These are phyloP conservation scores for Cryphonectria japonica DNA, from an alignment of 2,329 filamentous ascomycete species.

Conservation along the genomic window DNA sequence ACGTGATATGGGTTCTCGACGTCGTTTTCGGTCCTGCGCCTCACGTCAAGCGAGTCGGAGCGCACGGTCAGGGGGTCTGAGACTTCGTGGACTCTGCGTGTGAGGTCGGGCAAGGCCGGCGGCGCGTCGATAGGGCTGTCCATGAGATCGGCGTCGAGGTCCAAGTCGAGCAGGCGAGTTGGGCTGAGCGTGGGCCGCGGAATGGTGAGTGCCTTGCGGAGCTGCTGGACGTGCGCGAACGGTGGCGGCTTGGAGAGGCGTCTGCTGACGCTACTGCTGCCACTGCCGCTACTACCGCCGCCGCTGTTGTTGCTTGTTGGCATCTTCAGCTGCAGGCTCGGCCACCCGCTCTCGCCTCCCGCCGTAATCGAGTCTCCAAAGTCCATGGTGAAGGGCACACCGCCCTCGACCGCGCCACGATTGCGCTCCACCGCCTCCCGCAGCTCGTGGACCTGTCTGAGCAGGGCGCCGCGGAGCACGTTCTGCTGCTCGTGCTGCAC, in stretches of 20 bases:
- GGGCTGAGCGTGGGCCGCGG: constrained; percentile 28
- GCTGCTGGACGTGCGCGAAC: constrained; percentile 29
- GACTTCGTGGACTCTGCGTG: constrained; percentile 22
- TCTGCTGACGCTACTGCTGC: not conserved
- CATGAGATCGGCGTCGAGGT: constrained; percentile 33
- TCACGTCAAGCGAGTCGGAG: constrained; percentile 17
- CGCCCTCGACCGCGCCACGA: constrained; percentile 33
- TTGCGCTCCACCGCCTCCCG: constrained; percentile 35
- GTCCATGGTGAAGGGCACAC: constrained; percentile 34
- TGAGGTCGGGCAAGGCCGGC: constrained; percentile 4
- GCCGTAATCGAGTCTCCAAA: constrained; percentile 34
- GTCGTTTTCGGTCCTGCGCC: not conserved
- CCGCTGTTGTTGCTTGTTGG: constrained; percentile 18
- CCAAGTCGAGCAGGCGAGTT: constrained; percentile 32
- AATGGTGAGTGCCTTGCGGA: constrained; percentile 18
- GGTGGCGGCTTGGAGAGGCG: constrained; percentile 24
- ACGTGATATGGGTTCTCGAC: constrained; percentile 24
- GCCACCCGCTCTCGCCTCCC: constrained; percentile 34
- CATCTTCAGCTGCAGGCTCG: constrained; percentile 33
- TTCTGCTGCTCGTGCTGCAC: constrained; percentile 32
- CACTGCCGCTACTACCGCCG: not conserved
- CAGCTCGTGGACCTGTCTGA: constrained; percentile 32
- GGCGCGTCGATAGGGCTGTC: constrained; percentile 24
- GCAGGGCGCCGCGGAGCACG: constrained; percentile 30
- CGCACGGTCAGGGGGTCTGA: constrained; percentile 11